These are phyloP conservation scores for Claviceps pazoutovae DNA, from an alignment of 2,329 filamentous ascomycete species.

Conservation along the genomic window DNA sequence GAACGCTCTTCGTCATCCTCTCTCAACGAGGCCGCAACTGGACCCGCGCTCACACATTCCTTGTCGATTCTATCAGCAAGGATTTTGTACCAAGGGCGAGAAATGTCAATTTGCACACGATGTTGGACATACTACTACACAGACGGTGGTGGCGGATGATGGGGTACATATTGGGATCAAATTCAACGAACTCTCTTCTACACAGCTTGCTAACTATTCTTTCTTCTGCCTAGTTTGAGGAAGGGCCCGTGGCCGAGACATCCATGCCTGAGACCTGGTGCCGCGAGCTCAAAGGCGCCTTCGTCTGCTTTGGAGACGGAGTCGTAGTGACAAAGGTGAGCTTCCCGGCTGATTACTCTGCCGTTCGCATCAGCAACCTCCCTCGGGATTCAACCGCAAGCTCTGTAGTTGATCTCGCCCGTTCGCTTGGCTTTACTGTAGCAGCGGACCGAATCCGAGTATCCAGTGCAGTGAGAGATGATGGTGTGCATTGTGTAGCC, in stretches of 20 bases:
- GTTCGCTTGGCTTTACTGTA: not conserved
- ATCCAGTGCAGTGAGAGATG: not conserved
- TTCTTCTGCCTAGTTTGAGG: not conserved
- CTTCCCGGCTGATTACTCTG: constrained; percentile 22
- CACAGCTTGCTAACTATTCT: not conserved
- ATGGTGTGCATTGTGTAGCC: not conserved
- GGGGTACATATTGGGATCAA: not conserved
- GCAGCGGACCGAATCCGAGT: not conserved
- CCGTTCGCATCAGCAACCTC: constrained; percentile 19
- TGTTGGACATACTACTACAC: not conserved
- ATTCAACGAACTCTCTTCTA: not conserved
- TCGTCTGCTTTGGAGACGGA: constrained; percentile 19
- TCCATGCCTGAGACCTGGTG: not conserved
- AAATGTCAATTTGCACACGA: not conserved
- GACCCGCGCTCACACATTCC: not conserved
- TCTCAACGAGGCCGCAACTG: not conserved
- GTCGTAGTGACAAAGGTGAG: constrained; percentile 14
- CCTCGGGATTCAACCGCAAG: constrained; percentile 8
- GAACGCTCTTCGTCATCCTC: not conserved
- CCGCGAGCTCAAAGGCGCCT: constrained; percentile 10
- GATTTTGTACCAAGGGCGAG: not conserved
- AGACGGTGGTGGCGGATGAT: not conserved
- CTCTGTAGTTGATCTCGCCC: constrained; percentile 12
- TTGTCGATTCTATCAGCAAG: not conserved
- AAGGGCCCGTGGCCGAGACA: not conserved